These are phyloP conservation scores for Hyaloscypha variabilis DNA, from an alignment of 495 filamentous ascomycete genomes.

Conservation along the genomic window DNA sequence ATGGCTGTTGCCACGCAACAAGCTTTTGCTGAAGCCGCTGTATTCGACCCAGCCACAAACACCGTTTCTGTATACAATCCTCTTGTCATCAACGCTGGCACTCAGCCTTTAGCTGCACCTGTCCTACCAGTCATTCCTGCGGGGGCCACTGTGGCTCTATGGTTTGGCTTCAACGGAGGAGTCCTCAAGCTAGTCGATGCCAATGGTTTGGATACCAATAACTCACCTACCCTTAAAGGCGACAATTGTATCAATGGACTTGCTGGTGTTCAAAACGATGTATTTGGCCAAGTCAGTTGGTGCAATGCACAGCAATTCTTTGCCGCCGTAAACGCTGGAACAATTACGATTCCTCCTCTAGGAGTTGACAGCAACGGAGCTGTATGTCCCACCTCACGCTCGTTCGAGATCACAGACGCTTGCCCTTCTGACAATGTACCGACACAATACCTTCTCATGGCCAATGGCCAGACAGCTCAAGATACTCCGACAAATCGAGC, in stretches of 20 bases:
- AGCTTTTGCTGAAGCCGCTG: conserved; percentile 7
- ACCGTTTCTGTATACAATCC: conserved; percentile 8
- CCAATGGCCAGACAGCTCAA: conserved; percentile 8
- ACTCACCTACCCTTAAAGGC: background rate
- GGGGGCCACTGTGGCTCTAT: background rate
- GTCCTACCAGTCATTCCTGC: background rate
- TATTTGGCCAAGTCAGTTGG: conserved; percentile 8
- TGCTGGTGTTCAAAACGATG: conserved; percentile 5
- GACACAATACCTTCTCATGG: conserved; percentile 5
- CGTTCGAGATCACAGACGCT: conserved; percentile 12
- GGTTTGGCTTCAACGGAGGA: conserved; percentile 5
- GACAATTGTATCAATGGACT: conserved; percentile 10
- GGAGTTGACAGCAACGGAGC: background rate
- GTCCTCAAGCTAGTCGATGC: conserved; percentile 3
- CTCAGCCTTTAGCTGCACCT: background rate
- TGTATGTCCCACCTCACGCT: conserved; percentile 8
- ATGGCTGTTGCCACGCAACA: conserved; percentile 15
- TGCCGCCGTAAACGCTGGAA: conserved; percentile 3
- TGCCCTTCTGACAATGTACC: conserved; percentile 18
- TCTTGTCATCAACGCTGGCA: background rate
- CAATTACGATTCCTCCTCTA: conserved; percentile 3
- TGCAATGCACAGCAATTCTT: conserved; percentile 5
- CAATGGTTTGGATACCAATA: conserved; percentile 4
- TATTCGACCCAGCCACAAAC: conserved; percentile 2
- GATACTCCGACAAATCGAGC: conserved; percentile 5